phyloP scores from a whole-genome alignment of 2,329 filamentous ascomycete species.

The Dothidotthia symphoricarpi region DNA sequence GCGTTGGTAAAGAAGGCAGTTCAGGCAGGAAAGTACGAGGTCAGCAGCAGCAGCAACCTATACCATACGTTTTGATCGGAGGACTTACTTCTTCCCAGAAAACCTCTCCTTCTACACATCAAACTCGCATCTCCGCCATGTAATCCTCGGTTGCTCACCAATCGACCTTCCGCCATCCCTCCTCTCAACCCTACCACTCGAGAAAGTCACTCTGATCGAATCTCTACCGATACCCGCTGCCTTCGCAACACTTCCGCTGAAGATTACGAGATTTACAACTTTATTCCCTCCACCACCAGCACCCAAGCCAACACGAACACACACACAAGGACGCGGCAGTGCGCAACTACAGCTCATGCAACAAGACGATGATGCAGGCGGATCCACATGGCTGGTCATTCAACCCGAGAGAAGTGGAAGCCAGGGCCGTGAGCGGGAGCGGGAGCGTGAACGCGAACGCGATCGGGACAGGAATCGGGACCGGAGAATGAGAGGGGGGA shows the following conservation, averaged over 20 bases:
- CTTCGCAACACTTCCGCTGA: conserved; percentile 32
- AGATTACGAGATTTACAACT: conserved; percentile 25
- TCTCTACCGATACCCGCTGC: conserved; percentile 28
- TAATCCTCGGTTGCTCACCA: conserved; percentile 37
- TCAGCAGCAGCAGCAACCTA: conserved; percentile 7
- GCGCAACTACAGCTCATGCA: conserved; percentile 38
- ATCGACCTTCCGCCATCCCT: conserved; percentile 32
- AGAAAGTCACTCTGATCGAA: conserved; percentile 37
- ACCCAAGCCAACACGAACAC: conserved; percentile 22
- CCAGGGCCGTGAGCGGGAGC: conserved; percentile 23
- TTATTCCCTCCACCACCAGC: conserved; percentile 34
- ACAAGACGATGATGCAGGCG: conserved; percentile 35
- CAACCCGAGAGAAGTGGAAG: conserved; percentile 37
- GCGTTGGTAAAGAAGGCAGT: conserved; percentile 38
- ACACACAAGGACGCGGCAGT: conserved; percentile 20
- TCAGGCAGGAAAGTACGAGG: conserved; percentile 37
- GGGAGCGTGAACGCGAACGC: too few species aligned
- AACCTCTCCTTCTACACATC: conserved; percentile 37
- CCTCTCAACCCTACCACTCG: conserved; percentile 33
- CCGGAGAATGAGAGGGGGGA: conserved; percentile 16
- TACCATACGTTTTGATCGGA: not conserved
- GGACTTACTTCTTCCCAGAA: conserved; percentile 21
- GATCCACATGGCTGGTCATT: conserved; percentile 41
- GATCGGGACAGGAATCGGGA: too few species aligned
- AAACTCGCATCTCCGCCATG: conserved; percentile 36